These are phyloP conservation scores for Staphylotrichum tortipilum DNA, from an alignment of 495 filamentous ascomycete species.

Conservation along the genomic window DNA sequence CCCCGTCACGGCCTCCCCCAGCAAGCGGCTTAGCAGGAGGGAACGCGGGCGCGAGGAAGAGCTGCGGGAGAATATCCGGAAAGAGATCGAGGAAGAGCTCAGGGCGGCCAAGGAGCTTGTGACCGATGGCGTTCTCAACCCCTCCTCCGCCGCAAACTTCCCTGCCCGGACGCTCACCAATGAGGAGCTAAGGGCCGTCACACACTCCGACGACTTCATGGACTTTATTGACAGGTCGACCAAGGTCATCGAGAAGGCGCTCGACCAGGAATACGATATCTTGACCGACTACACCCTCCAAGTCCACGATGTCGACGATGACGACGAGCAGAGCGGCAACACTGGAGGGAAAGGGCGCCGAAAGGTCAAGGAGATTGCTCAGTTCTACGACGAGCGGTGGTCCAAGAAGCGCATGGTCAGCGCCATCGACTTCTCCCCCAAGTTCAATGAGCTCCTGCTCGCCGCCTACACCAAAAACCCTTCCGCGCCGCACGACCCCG, in stretches of 20 bases:
- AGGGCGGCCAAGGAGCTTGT: conserved; percentile 54
- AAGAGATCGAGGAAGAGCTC: conserved; percentile 88
- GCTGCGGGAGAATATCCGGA: conserved; percentile 70
- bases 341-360: conserved; percentile 65
- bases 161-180: conserved; percentile 71
- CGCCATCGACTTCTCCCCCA: conserved; percentile 84
- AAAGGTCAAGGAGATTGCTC: conserved; percentile 74
- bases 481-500: conserved; percentile 87
- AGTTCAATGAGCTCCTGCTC: conserved; percentile 87
- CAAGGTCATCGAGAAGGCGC: conserved; percentile 91
- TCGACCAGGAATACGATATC: conserved; percentile 90
- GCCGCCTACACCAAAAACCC: conserved; percentile 96
- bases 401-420: conserved; percentile 96
- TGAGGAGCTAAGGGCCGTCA: conserved; percentile 85
- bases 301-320: conserved; percentile 61
- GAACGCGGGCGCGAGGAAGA: conserved; percentile 79
- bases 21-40: conserved; percentile 65
- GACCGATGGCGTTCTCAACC: conserved; percentile 41
- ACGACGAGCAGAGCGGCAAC: conserved; percentile 70
- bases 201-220: conserved; percentile 84
- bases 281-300: conserved; percentile 86
- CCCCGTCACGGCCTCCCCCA: conserved; percentile 36
- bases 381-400: conserved; percentile 93
- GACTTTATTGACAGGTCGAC: conserved; percentile 92
- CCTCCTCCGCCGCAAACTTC: conserved; percentile 48